A percentile compares a stretch with the other conserved stretches of the same genome.
These are phyloP conservation scores for Fusarium sambucinum DNA, from an alignment of 2,329 filamentous ascomycete species.

Conservation along the genomic window DNA sequence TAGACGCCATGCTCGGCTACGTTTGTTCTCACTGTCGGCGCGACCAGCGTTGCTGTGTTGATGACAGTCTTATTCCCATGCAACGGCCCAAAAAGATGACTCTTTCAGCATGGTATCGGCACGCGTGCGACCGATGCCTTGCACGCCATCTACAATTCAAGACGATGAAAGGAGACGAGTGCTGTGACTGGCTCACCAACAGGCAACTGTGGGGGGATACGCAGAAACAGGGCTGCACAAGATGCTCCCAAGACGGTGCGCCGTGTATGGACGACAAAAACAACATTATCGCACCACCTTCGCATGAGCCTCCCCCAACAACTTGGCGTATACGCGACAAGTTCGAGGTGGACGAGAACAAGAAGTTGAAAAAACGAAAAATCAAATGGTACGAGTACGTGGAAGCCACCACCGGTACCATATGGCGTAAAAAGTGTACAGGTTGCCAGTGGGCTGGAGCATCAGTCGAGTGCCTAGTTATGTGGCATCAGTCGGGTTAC, in stretches of 20 bases:
- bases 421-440: slow-evolving; percentile 30
- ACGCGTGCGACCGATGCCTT: slow-evolving; percentile 36
- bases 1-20: slow-evolving; percentile 31
- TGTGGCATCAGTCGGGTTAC: neutral
- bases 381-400: slow-evolving; percentile 14
- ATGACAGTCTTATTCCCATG: neutral
- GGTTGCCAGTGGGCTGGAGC: slow-evolving; percentile 9
- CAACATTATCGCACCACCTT: neutral
- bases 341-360: slow-evolving; percentile 8
- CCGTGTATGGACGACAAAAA: slow-evolving; percentile 23
- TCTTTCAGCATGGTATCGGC: slow-evolving; percentile 33
- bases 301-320: neutral
- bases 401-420: neutral
- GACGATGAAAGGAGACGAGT: neutral
- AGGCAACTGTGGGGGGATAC: slow-evolving; percentile 30
- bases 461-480: slow-evolving; percentile 11
- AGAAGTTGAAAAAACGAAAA: neutral
- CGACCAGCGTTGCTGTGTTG: neutral
- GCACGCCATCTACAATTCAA: neutral
- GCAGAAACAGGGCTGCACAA: neutral
- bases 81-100: slow-evolving; percentile 15
- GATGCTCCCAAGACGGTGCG: slow-evolving; percentile 12
- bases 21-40: slow-evolving; percentile 28
- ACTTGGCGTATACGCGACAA: slow-evolving; percentile 12
- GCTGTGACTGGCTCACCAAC: slow-evolving; percentile 33